phyloP scores from a whole-genome alignment of 2,329 filamentous ascomycete genomes.

The Aspergillus terreus region DNA sequence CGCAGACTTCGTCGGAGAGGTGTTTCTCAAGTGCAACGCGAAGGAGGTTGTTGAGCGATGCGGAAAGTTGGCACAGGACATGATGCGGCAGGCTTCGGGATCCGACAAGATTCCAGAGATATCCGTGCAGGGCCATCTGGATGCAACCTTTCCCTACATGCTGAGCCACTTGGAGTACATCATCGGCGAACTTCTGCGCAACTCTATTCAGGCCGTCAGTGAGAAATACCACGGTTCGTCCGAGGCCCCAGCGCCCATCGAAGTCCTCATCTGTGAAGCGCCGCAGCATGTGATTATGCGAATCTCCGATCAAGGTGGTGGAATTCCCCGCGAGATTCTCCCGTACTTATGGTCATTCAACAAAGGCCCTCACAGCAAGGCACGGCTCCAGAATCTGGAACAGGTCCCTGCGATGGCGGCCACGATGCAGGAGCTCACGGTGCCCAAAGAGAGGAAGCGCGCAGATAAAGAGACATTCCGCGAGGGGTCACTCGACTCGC shows the following conservation, averaged over 20 bases:
- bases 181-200: slow-evolving; percentile 87
- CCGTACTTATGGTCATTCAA: slow-evolving; percentile 96
- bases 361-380: slow-evolving; percentile 77
- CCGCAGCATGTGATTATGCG: slow-evolving; percentile 93
- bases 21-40: slow-evolving; percentile 89
- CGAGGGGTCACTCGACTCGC: slow-evolving; percentile 68
- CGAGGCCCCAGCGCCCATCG: slow-evolving; percentile 69
- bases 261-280: slow-evolving; percentile 91
- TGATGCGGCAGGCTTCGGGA: slow-evolving; percentile 73
- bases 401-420: slow-evolving; percentile 88
- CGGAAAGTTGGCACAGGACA: slow-evolving; percentile 68
- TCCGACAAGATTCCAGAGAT: slow-evolving; percentile 73
- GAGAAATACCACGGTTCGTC: slow-evolving; percentile 60
- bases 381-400: slow-evolving; percentile 77
- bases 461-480: slow-evolving; percentile 35
- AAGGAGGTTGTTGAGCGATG: slow-evolving; percentile 84
- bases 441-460: slow-evolving; percentile 35
- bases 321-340: slow-evolving; percentile 77
- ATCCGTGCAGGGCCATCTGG: slow-evolving; percentile 75
- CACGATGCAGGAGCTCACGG: slow-evolving; percentile 80
- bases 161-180: slow-evolving; percentile 96
- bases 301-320: slow-evolving; percentile 91
- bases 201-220: slow-evolving; percentile 88
- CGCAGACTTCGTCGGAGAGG: slow-evolving; percentile 87
- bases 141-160: slow-evolving; percentile 93